phyloP scores from a whole-genome alignment of 306 rosid species.

The peach (Prunus persica) region DNA sequence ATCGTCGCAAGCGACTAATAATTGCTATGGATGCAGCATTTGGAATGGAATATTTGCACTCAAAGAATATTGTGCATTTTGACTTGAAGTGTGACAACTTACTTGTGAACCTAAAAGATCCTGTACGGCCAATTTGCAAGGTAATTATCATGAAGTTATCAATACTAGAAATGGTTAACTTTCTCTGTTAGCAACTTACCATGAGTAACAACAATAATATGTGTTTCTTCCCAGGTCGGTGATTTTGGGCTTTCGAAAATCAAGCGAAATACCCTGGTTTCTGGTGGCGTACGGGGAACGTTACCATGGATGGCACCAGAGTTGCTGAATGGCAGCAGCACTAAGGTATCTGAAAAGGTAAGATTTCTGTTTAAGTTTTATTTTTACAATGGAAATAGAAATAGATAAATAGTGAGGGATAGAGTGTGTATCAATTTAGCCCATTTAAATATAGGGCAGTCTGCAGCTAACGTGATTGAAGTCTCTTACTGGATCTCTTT shows the following conservation, averaged over 20 bases:
- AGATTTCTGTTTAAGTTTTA: neutral
- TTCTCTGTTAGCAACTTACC: neutral
- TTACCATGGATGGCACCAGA: slow-evolving; percentile 97
- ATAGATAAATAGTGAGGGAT: neutral
- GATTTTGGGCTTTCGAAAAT: slow-evolving; percentile 91
- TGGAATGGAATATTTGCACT: slow-evolving; percentile 92
- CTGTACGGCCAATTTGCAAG: slow-evolving; percentile 85
- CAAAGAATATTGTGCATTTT: slow-evolving; percentile 83
- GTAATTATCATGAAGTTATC: slow-evolving; percentile 24
- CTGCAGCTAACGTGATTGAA: neutral
- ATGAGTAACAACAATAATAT: slow-evolving; percentile 1
- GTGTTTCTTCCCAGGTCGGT: slow-evolving; percentile 57
- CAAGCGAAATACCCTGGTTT: slow-evolving; percentile 77
- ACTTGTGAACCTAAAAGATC: slow-evolving; percentile 86
- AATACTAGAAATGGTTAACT: neutral
- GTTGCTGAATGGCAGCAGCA: slow-evolving; percentile 85
- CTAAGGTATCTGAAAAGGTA: slow-evolving; percentile 87
- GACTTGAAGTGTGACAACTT: slow-evolving; percentile 92
- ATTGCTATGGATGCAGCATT: slow-evolving; percentile 96
- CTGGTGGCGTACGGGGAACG: slow-evolving; percentile 93
- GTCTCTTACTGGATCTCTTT: neutral
- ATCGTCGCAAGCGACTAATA: slow-evolving; percentile 79
- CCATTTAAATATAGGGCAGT: neutral
- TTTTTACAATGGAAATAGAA: neutral
- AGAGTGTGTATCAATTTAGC: neutral